Conservation (phyloP, 2,329 filamentous ascomycete species). For the Verticillium zaregamsianum region DNA sequence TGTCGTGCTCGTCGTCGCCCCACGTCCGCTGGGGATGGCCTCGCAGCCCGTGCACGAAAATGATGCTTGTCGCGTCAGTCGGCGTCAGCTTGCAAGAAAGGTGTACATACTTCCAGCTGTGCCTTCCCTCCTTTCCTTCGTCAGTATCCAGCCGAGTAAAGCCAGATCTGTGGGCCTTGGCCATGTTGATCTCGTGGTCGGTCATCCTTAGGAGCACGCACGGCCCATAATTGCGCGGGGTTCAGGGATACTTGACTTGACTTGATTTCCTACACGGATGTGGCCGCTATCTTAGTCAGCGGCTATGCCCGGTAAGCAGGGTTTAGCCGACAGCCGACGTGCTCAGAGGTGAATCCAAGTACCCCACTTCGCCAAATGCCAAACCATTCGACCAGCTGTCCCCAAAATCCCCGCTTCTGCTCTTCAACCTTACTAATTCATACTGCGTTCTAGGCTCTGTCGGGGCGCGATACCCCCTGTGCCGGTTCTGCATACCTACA, state of each 20-base stretch:
- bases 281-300: not conserved
- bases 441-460: too few relatives aligned
- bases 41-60: slow-evolving; percentile 29
- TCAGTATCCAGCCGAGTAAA: not conserved
- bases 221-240: too few relatives aligned
- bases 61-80: slow-evolving; percentile 17
- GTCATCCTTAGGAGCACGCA: too few relatives aligned
- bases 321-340: slow-evolving; percentile 1
- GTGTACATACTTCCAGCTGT: not conserved
- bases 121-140: not conserved
- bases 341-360: too few relatives aligned
- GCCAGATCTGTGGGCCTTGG: not conserved
- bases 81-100: not conserved
- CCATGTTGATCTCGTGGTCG: too few relatives aligned
- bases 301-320: not conserved
- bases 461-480: too few relatives aligned
- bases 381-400: too few relatives aligned
- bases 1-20: slow-evolving; percentile 14
- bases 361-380: too few relatives aligned
- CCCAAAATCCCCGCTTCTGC: too few relatives aligned
- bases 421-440: too few relatives aligned
- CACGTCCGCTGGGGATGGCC: slow-evolving; percentile 28
- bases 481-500: too few relatives aligned
- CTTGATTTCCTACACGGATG: not conserved
- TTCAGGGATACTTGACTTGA: too few relatives aligned